phyloP scores from a whole-genome alignment of 2,329 filamentous ascomycete genomes.

The Aurifilum marmelostoma region DNA sequence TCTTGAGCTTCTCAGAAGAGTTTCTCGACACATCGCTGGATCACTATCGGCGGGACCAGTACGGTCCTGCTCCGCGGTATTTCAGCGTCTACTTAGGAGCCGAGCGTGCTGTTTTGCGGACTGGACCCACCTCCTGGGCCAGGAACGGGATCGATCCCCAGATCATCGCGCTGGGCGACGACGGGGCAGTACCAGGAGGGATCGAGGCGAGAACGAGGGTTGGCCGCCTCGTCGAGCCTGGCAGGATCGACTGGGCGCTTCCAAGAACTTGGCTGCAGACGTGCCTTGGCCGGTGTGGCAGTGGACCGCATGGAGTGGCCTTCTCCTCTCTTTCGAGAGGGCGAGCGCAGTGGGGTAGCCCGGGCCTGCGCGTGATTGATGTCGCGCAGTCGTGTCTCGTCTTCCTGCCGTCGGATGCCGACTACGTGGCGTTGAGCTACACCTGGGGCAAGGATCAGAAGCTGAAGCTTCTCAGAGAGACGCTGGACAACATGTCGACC shows the following conservation, averaged over 20 bases:
- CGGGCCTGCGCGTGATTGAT: conserved; percentile 7
- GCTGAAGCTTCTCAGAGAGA: conserved; percentile 16
- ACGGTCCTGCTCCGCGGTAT: not conserved
- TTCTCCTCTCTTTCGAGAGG: not conserved
- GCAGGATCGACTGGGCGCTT: not conserved
- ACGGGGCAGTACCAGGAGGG: not conserved
- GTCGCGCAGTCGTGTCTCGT: not conserved
- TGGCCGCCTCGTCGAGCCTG: not conserved
- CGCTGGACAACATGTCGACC: conserved; percentile 1
- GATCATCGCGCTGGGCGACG: conserved; percentile 3
- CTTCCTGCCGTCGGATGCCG: not conserved
- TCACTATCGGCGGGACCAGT: not conserved
- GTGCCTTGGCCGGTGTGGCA: not conserved
- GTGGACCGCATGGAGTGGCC: not conserved
- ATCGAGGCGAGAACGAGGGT: not conserved
- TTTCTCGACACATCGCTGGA: not conserved
- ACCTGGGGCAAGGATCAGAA: conserved; percentile 26
- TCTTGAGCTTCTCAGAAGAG: not conserved
- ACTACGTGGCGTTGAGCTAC: conserved; percentile 40
- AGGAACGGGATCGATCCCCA: not conserved
- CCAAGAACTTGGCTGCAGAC: not conserved
- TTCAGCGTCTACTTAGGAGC: not conserved
- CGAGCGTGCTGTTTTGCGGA: not conserved
- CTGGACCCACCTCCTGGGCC: not conserved
- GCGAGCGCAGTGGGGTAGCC: not conserved